These are phyloP conservation scores for Niebla homalea DNA, from an alignment of 495 filamentous ascomycete genomes.

Conservation along the genomic window DNA sequence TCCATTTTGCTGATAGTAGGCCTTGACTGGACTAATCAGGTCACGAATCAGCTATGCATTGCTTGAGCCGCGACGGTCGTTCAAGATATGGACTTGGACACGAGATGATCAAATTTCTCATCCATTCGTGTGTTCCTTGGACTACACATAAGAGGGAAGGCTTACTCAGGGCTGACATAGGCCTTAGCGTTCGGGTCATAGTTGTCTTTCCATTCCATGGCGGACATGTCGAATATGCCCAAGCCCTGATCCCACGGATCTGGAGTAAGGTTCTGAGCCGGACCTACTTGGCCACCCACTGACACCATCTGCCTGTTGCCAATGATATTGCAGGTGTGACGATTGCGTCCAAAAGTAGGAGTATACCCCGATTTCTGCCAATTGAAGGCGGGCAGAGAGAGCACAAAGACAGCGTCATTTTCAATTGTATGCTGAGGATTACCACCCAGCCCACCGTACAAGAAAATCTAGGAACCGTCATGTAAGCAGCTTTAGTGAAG, in stretches of 20 bases:
- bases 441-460: constrained; percentile 3
- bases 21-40: constrained; percentile 12
- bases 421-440: constrained; percentile 6
- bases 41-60: too few relatives aligned
- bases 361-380: constrained; percentile 21
- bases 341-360: constrained; percentile 9
- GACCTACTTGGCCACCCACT: constrained; percentile 17
- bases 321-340: constrained; percentile 22
- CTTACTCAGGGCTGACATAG: constrained; percentile 20
- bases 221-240: constrained; percentile 29
- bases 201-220: constrained; percentile 23
- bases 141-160: neutral
- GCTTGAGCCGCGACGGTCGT: too few relatives aligned
- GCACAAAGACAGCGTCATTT: constrained; percentile 23
- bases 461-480: constrained; percentile 1
- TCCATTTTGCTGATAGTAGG: constrained; percentile 18
- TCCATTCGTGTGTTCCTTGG: too few relatives aligned
- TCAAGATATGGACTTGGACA: too few relatives aligned
- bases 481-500: constrained; percentile 15
- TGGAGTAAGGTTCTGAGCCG: constrained; percentile 7
- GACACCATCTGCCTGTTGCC: constrained; percentile 29
- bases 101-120: too few relatives aligned
- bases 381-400: constrained; percentile 29
- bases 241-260: constrained; percentile 30
- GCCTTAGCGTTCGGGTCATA: constrained; percentile 25